A percentile compares a stretch with the other conserved stretches of the same genome.
phyloP scores from a whole-genome alignment of 768 basidiomycete species.

The Leccinum fibrillosum region DNA sequence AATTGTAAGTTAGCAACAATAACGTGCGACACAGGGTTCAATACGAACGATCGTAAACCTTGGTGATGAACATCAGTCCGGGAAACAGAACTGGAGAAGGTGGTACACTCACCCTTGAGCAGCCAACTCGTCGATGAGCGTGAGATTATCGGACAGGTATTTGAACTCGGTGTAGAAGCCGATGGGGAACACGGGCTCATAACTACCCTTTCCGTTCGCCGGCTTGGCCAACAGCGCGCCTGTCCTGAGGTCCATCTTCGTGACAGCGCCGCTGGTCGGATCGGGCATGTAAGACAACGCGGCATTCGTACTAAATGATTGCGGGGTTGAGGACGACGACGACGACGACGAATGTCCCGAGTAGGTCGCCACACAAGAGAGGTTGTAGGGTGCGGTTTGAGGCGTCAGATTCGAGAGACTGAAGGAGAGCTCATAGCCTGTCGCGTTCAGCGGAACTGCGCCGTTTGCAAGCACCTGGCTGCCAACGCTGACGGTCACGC shows the following conservation, averaged over 20 bases:
- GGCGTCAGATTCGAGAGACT: conserved; percentile 44
- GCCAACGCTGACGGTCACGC: conserved; percentile 42
- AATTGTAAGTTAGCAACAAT: conserved; percentile 5
- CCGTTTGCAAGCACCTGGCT: conserved; percentile 45
- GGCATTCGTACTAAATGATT: conserved; percentile 42
- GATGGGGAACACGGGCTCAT: conserved; percentile 47
- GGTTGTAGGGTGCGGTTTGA: conserved; percentile 28
- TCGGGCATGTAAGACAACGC: conserved; percentile 48
- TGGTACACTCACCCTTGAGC: conserved; percentile 22
- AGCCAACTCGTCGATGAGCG: conserved; percentile 31
- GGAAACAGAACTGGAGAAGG: not conserved
- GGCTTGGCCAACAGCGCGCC: conserved; percentile 52
- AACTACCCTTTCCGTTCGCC: conserved; percentile 45
- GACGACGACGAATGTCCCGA: conserved; percentile 34
- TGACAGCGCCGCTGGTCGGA: conserved; percentile 46
- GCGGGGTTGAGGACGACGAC: conserved; percentile 28
- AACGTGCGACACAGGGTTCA: not conserved
- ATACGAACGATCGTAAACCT: conserved; percentile 32
- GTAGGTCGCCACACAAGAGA: conserved; percentile 30
- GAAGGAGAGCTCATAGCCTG: conserved; percentile 47
- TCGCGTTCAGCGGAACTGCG: conserved; percentile 48
- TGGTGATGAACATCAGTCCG: not conserved
- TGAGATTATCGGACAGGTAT: conserved; percentile 15
- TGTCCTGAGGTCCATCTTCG: conserved; percentile 59
- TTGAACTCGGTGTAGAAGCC: conserved; percentile 46